Base-by-base conservation (phyloP, 495 filamentous ascomycete genomes). In the Penicillium paradoxum region DNA sequence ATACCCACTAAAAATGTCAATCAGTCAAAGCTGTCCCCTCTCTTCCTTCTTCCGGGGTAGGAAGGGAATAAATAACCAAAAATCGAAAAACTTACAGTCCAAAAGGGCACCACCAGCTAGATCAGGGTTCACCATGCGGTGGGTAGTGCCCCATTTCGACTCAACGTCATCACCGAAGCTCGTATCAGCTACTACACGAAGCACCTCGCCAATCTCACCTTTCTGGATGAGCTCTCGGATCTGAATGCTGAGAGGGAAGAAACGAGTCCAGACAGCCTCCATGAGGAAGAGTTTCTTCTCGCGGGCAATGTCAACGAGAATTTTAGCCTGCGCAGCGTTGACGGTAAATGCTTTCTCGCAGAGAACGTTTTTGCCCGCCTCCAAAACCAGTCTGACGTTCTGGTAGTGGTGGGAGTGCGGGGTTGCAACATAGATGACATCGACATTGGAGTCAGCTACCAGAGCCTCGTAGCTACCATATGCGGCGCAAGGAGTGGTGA, bases 361-460 rank as follows among this genome's bases (percentile, higher is more conserved):
- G 21, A 97, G 79, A 3, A 96, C 91, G 59, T 91, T 73, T 74
- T 97, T 97, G 53, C 88, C 88, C 0, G 88, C 89, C 53, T 88
- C 79, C 18, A 96, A 73, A 43, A 82, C 86, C 32, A 95, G 79
- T 79, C 90, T 87, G 41, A 83, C 79, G 64, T 97, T 93, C 67
- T 91, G 88, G 76, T 89, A 97, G 75, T 97, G 92, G 69, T 96
- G 92, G 27, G 88, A 92, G 73, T 96, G 92, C 17, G 92, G 92
- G 2, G 92, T 97, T 14, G 92, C 91, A 45, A 97, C 83, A 66
- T 96, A 97, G 69, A 97, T 74, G 45, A 95, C 89, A 60, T 96
- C 91, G 53, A 97, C 77, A 47, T 87, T 76, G 14, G 83, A 76
- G 63, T 96, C 87, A 18, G 78, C 75, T 8, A 90, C 87, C 29